These are phyloP conservation scores for Phycomyces blakesleeanus DNA, from an alignment of 192 early-diverging fungal species.

Conservation along the genomic window DNA sequence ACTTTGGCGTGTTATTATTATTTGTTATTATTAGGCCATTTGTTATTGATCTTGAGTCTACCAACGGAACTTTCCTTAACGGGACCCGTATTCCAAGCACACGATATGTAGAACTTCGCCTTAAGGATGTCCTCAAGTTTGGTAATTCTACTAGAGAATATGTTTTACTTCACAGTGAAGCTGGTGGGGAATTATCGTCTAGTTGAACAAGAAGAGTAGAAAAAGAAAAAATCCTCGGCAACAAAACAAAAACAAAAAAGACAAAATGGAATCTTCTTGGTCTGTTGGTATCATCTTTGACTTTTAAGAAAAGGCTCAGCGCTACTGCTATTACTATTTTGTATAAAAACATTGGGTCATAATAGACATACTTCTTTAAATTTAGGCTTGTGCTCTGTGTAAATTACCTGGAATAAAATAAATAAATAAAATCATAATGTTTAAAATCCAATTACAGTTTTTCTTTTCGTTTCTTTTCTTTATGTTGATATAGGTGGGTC, in stretches of 20 bases:
- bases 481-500: no score
- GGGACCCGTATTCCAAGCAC: constrained; percentile 64
- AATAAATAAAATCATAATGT: no score
- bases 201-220: not conserved
- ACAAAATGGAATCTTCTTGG: not conserved
- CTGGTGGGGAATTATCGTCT: constrained; percentile 7
- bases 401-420: no score
- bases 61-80: constrained; percentile 91
- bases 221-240: not conserved
- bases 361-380: not conserved
- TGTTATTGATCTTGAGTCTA: constrained; percentile 88
- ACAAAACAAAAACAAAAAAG: no score
- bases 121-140: constrained; percentile 86
- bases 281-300: not conserved
- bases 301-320: not conserved
- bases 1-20: not conserved
- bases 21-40: constrained; percentile 64
- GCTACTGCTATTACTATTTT: no score
- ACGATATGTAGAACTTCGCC: constrained; percentile 80
- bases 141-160: constrained; percentile 89
- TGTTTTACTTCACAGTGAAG: constrained; percentile 77
- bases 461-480: no score
- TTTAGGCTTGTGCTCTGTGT: not conserved
- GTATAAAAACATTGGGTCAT: not conserved
- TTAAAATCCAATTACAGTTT: no score